Evolutionary conservation across 371 early-diverging fungal genomes (phyloP), one percentile per base, ranked within the genome.

Genomic region (Sporodiniella umbellata): DNA sequence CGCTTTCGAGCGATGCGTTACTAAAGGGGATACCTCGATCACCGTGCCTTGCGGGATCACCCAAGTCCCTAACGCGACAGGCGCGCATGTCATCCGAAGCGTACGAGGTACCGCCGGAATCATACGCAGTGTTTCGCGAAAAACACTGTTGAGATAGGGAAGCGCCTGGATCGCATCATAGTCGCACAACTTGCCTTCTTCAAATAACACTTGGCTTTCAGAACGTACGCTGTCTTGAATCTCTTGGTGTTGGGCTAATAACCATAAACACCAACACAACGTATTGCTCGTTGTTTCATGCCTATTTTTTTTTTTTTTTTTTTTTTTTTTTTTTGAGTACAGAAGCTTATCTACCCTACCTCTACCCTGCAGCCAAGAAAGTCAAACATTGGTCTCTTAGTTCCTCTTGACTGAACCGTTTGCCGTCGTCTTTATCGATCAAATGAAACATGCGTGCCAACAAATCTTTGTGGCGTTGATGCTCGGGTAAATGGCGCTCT

Each of bases 241-340:
- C 7, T 62, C 50, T 25, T 69, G 80, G 42, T 78, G 35, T 14
- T 61, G 47, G 8, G 77, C 78, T 1, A 81, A 56, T 23, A 78
- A 58, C 63, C 75, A 78, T 35, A 81, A 65, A 12, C 69, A 65
- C 78, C 79, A 79, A 3, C 77, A 75, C 25, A 79, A 56, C 1
- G 72, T 56, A 0, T 72, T 73, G 23, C 74, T 73, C 0, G 82
- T 79, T 6, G 80, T 79, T 60, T 81, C 81, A 44, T 75, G 75
- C 7, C 74, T 68, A 31, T 7, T 28, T n/a, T 15, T 10, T 14
- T 40, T 15, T 25, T 48, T 25, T 15, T 4, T 37, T 11, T 21
- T 39, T 4, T 15, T 7, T 21, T 37, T 12, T 25, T 23, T 33
- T 19, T 17, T 8, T 18, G 33, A 18, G 45, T 1, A 2, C 2